A percentile compares a stretch with the other conserved stretches of the same genome.
These are phyloP conservation scores for Mallotus repandus DNA, from an alignment of 441 rosid genomes.

Conservation along the genomic window DNA sequence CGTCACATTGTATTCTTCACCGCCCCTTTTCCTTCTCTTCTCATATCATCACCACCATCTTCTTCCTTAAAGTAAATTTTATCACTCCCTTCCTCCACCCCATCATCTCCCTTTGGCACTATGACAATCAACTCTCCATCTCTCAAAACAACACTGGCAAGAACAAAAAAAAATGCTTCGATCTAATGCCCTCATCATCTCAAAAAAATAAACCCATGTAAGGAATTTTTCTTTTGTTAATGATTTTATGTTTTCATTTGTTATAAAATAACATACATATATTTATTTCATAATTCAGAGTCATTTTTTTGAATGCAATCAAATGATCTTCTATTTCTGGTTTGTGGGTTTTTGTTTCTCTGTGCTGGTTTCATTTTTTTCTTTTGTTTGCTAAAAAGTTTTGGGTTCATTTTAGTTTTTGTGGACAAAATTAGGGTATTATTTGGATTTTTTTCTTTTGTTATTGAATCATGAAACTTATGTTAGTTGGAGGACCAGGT, in stretches of 20 bases:
- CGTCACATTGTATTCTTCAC: too few relatives aligned
- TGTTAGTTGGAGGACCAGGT: conserved; percentile 35
- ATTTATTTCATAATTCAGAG: conserved; percentile 22
- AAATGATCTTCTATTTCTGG: conserved; percentile 41
- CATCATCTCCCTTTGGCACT: too few relatives aligned
- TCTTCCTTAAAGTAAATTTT: too few relatives aligned
- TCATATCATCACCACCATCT: too few relatives aligned
- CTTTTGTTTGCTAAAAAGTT: conserved; percentile 35
- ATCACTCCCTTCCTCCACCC: too few relatives aligned
- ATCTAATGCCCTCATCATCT: conserved; percentile 36
- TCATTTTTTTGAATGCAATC: conserved; percentile 44
- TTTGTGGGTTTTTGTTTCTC: conserved; percentile 36
- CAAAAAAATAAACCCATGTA: conserved; percentile 44
- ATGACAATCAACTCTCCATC: too few relatives aligned
- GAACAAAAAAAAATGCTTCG: conserved; percentile 36
- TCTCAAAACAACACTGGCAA: too few relatives aligned
- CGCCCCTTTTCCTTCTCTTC: too few relatives aligned
- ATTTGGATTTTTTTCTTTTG: conserved; percentile 12
- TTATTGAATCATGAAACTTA: conserved; percentile 23
- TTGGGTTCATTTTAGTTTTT: conserved; percentile 10
- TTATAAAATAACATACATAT: background rate
- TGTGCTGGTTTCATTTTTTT: conserved; percentile 27
- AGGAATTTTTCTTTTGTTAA: conserved; percentile 23
- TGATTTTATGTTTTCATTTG: conserved; percentile 12
- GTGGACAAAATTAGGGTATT: background rate